Evolutionary conservation across 164 flowering plant genomes (phyloP).

Genomic region (Chimonanthus praecox): DNA sequence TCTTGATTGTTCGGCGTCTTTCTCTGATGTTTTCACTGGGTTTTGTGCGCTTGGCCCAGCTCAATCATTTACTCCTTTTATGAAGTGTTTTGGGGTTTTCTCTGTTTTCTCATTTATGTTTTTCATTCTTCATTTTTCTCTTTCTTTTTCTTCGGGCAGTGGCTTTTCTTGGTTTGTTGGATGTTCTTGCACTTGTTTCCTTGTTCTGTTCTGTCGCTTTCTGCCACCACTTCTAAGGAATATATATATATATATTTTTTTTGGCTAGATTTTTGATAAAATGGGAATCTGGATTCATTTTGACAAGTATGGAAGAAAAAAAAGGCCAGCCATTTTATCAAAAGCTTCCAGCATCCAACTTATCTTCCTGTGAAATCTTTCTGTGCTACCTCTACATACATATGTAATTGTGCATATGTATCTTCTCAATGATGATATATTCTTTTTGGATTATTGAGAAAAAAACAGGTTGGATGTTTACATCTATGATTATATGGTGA

Average conservation of each 20-base stretch:
- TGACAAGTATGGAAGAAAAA: too few relatives aligned
- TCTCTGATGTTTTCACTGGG: not conserved
- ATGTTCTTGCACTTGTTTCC: too few relatives aligned
- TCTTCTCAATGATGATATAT: not conserved
- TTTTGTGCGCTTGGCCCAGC: not conserved
- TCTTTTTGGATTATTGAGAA: constrained; percentile 1
- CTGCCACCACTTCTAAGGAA: too few relatives aligned
- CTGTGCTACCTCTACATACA: too few relatives aligned
- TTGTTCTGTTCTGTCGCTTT: too few relatives aligned
- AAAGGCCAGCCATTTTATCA: too few relatives aligned
- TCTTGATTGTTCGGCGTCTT: not conserved
- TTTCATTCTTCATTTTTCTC: not conserved
- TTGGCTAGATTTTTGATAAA: too few relatives aligned
- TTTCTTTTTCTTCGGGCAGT: not conserved
- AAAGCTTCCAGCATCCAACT: too few relatives aligned
- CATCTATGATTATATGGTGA: constrained; percentile 68
- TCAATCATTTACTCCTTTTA: not conserved
- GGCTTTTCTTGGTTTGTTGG: not conserved
- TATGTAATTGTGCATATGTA: not conserved
- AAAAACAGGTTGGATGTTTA: constrained; percentile 69
- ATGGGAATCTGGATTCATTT: too few relatives aligned
- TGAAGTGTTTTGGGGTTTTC: not conserved
- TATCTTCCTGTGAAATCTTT: too few relatives aligned
- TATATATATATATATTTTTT: too few relatives aligned
- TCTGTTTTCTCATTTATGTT: not conserved